Percentiles rank a stretch among this genome's conserved stretches.
Evolutionary conservation across 2,329 filamentous ascomycete genomes (phyloP).

Genomic region (Lomentospora prolificans): DNA sequence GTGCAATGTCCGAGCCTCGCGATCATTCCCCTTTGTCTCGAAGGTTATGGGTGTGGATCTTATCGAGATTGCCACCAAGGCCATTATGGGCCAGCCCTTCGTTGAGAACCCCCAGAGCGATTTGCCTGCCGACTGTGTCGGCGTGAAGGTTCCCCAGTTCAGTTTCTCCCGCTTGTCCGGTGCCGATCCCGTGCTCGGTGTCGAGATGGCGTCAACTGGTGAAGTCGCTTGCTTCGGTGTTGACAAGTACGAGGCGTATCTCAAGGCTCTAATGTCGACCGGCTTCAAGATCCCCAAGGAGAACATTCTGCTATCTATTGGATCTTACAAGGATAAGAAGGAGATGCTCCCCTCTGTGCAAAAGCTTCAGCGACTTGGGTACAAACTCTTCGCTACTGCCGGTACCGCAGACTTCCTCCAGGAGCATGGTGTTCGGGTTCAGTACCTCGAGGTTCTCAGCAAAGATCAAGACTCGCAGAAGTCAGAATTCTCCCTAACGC

Average conservation of each 20-base stretch:
- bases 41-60: constrained; percentile 98
- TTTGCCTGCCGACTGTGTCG: constrained; percentile 74
- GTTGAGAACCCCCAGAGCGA: constrained; percentile 69
- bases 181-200: constrained; percentile 89
- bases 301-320: constrained; percentile 91
- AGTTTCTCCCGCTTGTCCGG: constrained; percentile 96
- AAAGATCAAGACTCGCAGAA: constrained; percentile 75
- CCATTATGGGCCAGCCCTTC: constrained; percentile 80
- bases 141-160: constrained; percentile 97
- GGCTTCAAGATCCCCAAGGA: constrained; percentile 94
- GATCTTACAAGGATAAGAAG: constrained; percentile 94
- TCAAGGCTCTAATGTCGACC: constrained; percentile 91
- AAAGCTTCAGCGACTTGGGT: constrained; percentile 83
- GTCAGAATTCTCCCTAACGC: constrained; percentile 91
- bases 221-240: constrained; percentile 94
- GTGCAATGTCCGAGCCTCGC: constrained; percentile 92
- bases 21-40: constrained; percentile 95
- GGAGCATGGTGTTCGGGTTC: constrained; percentile 82
- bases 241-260: constrained; percentile 95
- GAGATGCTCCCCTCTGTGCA: constrained; percentile 91
- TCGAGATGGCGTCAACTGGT: constrained; percentile 98
- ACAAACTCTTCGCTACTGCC: constrained; percentile 90
- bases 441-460: constrained; percentile 82
- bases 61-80: constrained; percentile 97
- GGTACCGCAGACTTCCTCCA: constrained; percentile 95